These are phyloP conservation scores for Mycena filopes DNA, from an alignment of 768 basidiomycete species.

Conservation along the genomic window DNA sequence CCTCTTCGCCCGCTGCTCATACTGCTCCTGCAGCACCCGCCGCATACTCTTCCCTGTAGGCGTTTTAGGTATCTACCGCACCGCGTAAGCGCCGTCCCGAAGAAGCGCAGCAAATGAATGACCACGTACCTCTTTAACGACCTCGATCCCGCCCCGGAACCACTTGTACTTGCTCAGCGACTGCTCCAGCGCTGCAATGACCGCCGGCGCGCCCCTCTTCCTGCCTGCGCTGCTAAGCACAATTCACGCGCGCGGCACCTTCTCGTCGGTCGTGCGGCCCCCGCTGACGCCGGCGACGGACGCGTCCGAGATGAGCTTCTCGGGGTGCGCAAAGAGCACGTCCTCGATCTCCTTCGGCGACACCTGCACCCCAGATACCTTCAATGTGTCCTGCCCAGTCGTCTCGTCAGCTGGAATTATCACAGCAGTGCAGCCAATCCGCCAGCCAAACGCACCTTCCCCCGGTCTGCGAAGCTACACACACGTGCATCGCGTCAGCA, in stretches of 20 bases:
- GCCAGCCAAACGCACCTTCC: conserved; percentile 61
- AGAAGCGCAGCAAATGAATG: conserved; percentile 17
- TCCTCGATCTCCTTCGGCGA: conserved; percentile 85
- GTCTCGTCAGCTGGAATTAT: neutral
- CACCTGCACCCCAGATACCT: conserved; percentile 83
- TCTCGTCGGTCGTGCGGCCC: conserved; percentile 77
- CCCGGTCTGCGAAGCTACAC: conserved; percentile 75
- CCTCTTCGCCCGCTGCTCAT: conserved; percentile 51
- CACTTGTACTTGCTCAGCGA: conserved; percentile 81
- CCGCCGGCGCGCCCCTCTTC: conserved; percentile 53
- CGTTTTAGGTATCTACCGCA: conserved; percentile 74
- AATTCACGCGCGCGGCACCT: conserved; percentile 82
- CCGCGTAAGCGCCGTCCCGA: conserved; percentile 7
- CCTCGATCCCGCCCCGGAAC: conserved; percentile 76
- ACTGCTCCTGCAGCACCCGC: conserved; percentile 66
- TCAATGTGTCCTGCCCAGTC: conserved; percentile 77
- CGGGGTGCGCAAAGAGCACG: conserved; percentile 69
- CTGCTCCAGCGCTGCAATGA: conserved; percentile 61
- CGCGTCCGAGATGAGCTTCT: conserved; percentile 69
- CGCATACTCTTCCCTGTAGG: conserved; percentile 80
- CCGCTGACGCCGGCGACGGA: conserved; percentile 81
- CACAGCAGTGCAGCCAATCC: too few species aligned
- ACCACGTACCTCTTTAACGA: conserved; percentile 65
- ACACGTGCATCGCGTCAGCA: neutral
- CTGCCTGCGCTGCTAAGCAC: conserved; percentile 70